Conservation (phyloP, 257 asterid species). For the Cinchona pubescens region DNA sequence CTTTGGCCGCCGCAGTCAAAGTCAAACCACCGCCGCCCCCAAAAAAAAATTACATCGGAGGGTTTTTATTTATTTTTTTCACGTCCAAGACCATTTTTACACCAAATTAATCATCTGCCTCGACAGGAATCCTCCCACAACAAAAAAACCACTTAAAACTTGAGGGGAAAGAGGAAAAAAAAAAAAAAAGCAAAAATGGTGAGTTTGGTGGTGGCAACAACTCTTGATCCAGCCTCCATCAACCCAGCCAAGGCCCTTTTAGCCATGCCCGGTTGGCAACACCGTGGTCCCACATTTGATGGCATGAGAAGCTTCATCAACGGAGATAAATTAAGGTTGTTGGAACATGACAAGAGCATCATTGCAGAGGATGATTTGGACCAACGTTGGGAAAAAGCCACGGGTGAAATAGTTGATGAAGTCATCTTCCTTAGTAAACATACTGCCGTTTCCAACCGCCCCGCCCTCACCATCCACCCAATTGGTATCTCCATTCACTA, state of each 20-base stretch:
- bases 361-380: conserved; percentile 78
- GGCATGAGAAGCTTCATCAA: conserved; percentile 58
- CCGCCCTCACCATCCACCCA: conserved; percentile 88
- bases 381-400: conserved; percentile 67
- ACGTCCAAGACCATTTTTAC: no score
- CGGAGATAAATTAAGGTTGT: conserved; percentile 49
- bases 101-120: background rate
- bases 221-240: conserved; percentile 80
- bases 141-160: no score
- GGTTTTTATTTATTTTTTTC: background rate
- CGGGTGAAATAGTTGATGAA: conserved; percentile 71
- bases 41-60: no score
- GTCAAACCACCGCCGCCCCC: no score
- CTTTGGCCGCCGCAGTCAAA: no score
- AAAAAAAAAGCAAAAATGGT: conserved; percentile 43
- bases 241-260: conserved; percentile 72
- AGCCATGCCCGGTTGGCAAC: conserved; percentile 73
- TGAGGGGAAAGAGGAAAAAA: background rate
- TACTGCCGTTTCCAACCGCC: conserved; percentile 72
- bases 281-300: conserved; percentile 49
- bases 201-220: conserved; percentile 80
- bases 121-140: no score
- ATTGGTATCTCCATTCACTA: conserved; percentile 38
- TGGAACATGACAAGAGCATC: conserved; percentile 69
- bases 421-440: conserved; percentile 76